phyloP scores from a whole-genome alignment of 1,284 basidiomycete genomes.

The Anthracocystis setariae region DNA sequence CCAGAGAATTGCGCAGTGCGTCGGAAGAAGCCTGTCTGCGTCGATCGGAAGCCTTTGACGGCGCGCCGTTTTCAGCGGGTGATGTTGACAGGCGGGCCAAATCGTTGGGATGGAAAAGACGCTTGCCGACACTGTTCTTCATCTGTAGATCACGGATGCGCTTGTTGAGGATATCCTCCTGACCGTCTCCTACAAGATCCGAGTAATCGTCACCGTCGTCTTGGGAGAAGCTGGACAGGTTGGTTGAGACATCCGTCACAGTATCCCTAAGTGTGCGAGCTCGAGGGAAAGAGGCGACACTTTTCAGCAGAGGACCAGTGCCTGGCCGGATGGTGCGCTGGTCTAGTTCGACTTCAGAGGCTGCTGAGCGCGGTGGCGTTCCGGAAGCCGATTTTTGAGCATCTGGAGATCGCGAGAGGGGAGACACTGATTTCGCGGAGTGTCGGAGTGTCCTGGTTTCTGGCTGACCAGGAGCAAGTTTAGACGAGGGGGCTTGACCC shows the following conservation, averaged over 20 bases:
- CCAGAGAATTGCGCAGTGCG: conserved; percentile 31
- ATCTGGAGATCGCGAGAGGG: not conserved
- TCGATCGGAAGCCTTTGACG: conserved; percentile 15
- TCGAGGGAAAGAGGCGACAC: conserved; percentile 33
- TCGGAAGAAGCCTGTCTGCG: conserved; percentile 37
- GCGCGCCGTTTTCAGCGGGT: conserved; percentile 3
- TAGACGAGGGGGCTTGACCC: conserved; percentile 3
- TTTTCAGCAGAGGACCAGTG: conserved; percentile 24
- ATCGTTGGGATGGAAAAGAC: conserved; percentile 58
- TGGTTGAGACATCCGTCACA: conserved; percentile 1
- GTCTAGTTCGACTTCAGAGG: conserved; percentile 47
- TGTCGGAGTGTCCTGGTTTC: not conserved
- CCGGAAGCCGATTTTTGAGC: not conserved
- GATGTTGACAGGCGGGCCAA: conserved; percentile 32
- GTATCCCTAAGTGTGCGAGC: conserved; percentile 13
- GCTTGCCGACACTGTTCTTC: conserved; percentile 51
- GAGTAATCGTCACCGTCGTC: conserved; percentile 71
- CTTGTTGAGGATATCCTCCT: conserved; percentile 45
- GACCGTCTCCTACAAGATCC: conserved; percentile 53
- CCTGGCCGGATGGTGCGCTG: conserved; percentile 69
- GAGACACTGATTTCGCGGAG: not conserved
- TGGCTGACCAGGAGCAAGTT: conserved; percentile 4
- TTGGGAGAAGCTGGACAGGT: conserved; percentile 20
- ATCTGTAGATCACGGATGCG: conserved; percentile 53
- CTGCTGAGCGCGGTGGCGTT: conserved; percentile 18